Conservation (phyloP, 208 protist genomes). For the Endotrypanum monterogeii region DNA sequence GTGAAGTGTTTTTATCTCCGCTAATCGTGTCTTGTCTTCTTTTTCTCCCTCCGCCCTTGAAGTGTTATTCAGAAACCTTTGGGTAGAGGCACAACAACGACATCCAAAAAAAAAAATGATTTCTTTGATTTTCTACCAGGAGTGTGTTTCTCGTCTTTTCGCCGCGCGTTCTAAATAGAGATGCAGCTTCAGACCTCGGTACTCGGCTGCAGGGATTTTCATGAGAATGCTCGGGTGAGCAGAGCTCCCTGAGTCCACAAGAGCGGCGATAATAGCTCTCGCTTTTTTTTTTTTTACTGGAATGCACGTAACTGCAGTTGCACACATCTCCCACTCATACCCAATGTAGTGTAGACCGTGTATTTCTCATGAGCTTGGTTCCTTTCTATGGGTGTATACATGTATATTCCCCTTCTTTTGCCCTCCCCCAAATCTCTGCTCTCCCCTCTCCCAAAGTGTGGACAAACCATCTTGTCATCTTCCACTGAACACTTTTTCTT, state of each 20-base stretch:
- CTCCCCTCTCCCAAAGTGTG: neutral
- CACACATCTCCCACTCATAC: neutral
- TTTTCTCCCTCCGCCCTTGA: too few species aligned
- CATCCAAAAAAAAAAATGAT: neutral
- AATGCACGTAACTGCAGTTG: neutral
- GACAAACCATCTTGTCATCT: neutral
- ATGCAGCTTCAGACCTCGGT: slow-evolving; percentile 9
- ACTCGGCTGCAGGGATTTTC: neutral
- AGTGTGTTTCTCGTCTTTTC: slow-evolving; percentile 1
- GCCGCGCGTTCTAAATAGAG: slow-evolving; percentile 1
- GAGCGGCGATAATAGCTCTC: neutral
- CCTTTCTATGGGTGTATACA: neutral
- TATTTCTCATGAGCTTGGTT: too few species aligned
- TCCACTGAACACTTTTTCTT: neutral
- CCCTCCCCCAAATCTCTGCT: too few species aligned
- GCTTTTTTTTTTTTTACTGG: neutral
- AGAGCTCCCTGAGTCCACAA: neutral
- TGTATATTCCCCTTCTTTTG: neutral
- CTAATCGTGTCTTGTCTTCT: too few species aligned
- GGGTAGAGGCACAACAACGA: too few species aligned
- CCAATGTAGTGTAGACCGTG: too few species aligned
- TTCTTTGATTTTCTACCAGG: neutral
- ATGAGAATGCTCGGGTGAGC: slow-evolving; percentile 4
- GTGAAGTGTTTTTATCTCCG: neutral
- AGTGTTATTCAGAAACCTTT: too few species aligned